phyloP scores from a whole-genome alignment of 371 early-diverging fungal genomes.

The Mortierella sp. region DNA sequence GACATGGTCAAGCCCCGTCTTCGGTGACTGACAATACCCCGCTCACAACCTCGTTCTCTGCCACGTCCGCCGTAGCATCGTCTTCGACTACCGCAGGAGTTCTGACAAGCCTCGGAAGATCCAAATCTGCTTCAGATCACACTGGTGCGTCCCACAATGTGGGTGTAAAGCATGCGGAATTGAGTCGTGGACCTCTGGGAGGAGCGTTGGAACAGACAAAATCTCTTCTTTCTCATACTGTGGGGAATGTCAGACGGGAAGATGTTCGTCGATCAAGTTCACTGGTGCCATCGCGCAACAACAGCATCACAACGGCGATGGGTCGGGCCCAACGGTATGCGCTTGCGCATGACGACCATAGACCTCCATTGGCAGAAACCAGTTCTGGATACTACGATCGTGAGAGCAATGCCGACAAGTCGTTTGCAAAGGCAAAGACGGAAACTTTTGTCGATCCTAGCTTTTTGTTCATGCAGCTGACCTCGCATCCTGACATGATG shows the following conservation, averaged over 20 bases:
- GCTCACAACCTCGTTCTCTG: conserved; percentile 1
- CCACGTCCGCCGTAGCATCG: conserved; percentile 6
- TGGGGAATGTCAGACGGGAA: conserved; percentile 29
- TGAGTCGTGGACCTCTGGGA: conserved; percentile 43
- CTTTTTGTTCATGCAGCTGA: conserved; percentile 71
- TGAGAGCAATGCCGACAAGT: conserved; percentile 25
- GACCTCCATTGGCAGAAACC: conserved; percentile 17
- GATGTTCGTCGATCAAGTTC: conserved; percentile 45
- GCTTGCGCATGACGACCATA: conserved; percentile 41
- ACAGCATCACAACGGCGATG: conserved; percentile 35
- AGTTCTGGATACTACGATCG: conserved; percentile 35
- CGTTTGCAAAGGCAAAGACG: conserved; percentile 29
- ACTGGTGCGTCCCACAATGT: conserved; percentile 17
- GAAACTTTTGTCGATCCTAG: conserved; percentile 71
- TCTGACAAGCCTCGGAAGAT: conserved; percentile 34
- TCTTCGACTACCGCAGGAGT: conserved; percentile 16
- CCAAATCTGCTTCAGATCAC: conserved; percentile 51
- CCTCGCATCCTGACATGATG: conserved; percentile 78
- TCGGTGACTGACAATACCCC: conserved; percentile 1
- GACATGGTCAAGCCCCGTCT: not conserved
- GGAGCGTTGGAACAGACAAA: conserved; percentile 54
- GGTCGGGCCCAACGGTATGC: conserved; percentile 28
- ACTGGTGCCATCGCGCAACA: conserved; percentile 36
- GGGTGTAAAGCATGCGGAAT: conserved; percentile 45
- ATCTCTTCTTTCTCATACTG: conserved; percentile 46